Conservation (phyloP, 805 yeast species). For the Soucietia sequanensis region DNA sequence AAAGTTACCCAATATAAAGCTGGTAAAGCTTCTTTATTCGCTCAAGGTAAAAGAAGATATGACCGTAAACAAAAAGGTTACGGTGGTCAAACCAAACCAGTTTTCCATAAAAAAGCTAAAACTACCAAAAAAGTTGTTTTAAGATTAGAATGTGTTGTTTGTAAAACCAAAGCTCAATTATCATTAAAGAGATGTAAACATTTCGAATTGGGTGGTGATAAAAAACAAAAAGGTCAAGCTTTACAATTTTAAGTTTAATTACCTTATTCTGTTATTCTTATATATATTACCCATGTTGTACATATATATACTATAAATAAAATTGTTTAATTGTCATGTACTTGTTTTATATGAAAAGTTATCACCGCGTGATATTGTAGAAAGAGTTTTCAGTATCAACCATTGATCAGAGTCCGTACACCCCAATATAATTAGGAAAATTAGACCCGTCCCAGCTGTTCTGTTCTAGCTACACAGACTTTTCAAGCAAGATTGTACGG, state of each 20-base stretch:
- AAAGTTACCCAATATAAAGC: conserved; percentile 99
- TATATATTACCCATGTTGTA: too few species aligned
- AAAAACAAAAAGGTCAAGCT: conserved; percentile 99
- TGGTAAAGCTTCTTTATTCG: conserved; percentile 98
- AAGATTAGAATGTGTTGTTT: conserved; percentile 97
- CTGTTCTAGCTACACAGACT: too few species aligned
- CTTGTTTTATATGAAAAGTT: too few species aligned
- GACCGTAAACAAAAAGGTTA: conserved; percentile 99
- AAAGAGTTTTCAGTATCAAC: too few species aligned
- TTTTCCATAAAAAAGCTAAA: conserved; percentile 99
- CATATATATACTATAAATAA: too few species aligned
- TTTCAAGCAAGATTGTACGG: too few species aligned
- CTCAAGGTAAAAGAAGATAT: conserved; percentile 99
- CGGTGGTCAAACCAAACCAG: conserved; percentile 99
- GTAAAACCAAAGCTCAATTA: conserved; percentile 99
- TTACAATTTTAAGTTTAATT: conserved; percentile 99
- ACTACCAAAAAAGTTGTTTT: conserved; percentile 99
- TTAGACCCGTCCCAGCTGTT: too few species aligned
- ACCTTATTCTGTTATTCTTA: too few species aligned
- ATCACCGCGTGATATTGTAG: too few species aligned
- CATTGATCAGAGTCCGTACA: too few species aligned
- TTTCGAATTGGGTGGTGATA: conserved; percentile 99
- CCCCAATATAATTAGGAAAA: too few species aligned
- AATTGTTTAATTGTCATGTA: too few species aligned
- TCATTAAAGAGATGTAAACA: conserved; percentile 99